phyloP scores from a whole-genome alignment of 352 stramenopile genomes.

The Globisporangium emineosum region DNA sequence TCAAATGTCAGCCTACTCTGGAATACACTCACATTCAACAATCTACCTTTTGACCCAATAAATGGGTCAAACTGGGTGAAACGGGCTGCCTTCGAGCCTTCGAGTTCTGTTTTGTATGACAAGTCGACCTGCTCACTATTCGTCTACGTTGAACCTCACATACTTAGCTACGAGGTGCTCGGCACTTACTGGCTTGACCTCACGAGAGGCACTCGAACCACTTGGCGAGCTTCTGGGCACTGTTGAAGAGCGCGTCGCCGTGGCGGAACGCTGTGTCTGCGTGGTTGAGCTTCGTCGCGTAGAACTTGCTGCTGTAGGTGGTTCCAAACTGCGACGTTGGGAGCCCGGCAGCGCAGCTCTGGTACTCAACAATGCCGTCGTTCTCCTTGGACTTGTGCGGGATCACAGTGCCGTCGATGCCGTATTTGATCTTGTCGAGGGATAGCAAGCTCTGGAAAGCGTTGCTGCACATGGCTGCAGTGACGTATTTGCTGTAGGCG shows the following conservation, averaged over 20 bases:
- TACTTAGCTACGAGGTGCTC: too few species aligned
- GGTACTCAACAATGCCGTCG: conserved; percentile 43
- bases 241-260: conserved; percentile 43
- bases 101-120: too few species aligned
- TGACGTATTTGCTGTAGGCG: conserved; percentile 27
- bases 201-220: conserved; percentile 70
- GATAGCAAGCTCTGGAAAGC: conserved; percentile 33
- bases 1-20: too few species aligned
- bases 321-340: conserved; percentile 29
- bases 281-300: conserved; percentile 61
- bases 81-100: too few species aligned
- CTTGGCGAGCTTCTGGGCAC: conserved; percentile 51
- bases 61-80: too few species aligned
- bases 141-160: too few species aligned
- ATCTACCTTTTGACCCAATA: too few species aligned
- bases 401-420: too few species aligned
- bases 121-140: too few species aligned
- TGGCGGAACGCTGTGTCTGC: conserved; percentile 55
- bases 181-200: too few species aligned
- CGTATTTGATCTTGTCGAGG: too few species aligned
- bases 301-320: conserved; percentile 42
- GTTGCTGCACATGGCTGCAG: conserved; percentile 42
- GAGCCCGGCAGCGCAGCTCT: conserved; percentile 52
- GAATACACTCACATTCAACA: too few species aligned
- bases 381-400: conserved; percentile 20